Conservation (phyloP, 208 protist species). For the Strigomonas oncopelti region DNA sequence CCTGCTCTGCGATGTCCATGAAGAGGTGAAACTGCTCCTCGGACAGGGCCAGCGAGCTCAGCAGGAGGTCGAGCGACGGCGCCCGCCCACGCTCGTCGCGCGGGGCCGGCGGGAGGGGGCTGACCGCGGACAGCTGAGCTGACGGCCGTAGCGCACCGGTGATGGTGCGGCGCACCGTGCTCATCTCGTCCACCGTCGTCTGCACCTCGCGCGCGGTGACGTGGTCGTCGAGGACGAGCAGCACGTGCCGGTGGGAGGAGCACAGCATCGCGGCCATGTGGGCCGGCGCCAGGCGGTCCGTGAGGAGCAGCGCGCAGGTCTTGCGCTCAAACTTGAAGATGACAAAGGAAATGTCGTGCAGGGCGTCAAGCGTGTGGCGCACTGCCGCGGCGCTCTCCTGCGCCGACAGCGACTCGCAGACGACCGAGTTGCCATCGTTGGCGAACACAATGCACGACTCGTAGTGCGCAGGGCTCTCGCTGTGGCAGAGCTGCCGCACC, state of each 20-base stretch:
- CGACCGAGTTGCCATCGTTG: conserved; percentile 34
- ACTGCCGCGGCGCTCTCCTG: conserved; percentile 15
- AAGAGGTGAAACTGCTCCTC: neutral
- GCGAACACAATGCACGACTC: conserved; percentile 66
- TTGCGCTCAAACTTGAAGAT: conserved; percentile 30
- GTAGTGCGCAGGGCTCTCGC: conserved; percentile 14
- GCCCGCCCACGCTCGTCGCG: too few relatives aligned
- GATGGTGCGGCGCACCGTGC: conserved; percentile 27
- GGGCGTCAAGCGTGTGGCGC: conserved; percentile 21
- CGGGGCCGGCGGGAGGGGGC: neutral
- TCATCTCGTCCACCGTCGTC: conserved; percentile 22
- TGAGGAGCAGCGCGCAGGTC: conserved; percentile 23
- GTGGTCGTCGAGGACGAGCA: conserved; percentile 31
- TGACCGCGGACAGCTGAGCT: neutral
- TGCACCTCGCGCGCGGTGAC: conserved; percentile 27
- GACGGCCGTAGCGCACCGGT: neutral
- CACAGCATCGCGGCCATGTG: conserved; percentile 40
- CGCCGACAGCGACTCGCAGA: conserved; percentile 23
- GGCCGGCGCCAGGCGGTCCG: conserved; percentile 25
- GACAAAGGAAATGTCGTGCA: conserved; percentile 32
- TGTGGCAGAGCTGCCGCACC: neutral
- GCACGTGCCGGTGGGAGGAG: conserved; percentile 26
- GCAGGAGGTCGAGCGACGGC: neutral
- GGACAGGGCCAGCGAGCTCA: neutral
- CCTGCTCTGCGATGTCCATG: conserved; percentile 13